A percentile compares a stretch with the other conserved stretches of the same genome.
Conservation (phyloP, 2,329 filamentous ascomycete genomes). For the Penicillium sp. region DNA sequence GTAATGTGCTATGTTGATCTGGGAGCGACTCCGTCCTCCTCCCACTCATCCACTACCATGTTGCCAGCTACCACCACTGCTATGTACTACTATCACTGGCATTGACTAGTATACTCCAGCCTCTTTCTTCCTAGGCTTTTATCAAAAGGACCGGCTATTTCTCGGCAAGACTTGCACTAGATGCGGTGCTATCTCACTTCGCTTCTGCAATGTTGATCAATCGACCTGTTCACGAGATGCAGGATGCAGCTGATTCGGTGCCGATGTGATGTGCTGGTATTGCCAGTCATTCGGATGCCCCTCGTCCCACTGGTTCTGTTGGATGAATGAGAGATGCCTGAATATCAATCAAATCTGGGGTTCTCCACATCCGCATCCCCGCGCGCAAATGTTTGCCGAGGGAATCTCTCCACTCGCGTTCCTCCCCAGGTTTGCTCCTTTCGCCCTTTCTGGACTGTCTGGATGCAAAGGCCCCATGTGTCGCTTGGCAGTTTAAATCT, state of each 20-base stretch:
- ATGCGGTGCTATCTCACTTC: conserved; percentile 12
- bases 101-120: too few species aligned
- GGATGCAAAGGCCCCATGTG: conserved; percentile 10
- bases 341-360: too few species aligned
- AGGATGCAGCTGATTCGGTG: neutral
- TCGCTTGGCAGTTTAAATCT: conserved; percentile 8
- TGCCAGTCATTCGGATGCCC: too few species aligned
- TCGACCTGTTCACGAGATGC: neutral
- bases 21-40: too few species aligned
- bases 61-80: too few species aligned
- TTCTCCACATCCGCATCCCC: too few species aligned
- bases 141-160: neutral
- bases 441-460: neutral
- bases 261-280: neutral
- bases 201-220: conserved; percentile 12
- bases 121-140: too few species aligned
- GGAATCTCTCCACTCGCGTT: neutral
- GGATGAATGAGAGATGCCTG: too few species aligned
- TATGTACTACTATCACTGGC: too few species aligned
- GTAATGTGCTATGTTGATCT: too few species aligned
- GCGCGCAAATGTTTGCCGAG: too few species aligned
- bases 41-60: too few species aligned
- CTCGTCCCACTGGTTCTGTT: neutral
- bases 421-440: conserved; percentile 20
- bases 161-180: neutral